Conservation (phyloP, 176 grass and related monocot genomes). For the Canna indica region DNA sequence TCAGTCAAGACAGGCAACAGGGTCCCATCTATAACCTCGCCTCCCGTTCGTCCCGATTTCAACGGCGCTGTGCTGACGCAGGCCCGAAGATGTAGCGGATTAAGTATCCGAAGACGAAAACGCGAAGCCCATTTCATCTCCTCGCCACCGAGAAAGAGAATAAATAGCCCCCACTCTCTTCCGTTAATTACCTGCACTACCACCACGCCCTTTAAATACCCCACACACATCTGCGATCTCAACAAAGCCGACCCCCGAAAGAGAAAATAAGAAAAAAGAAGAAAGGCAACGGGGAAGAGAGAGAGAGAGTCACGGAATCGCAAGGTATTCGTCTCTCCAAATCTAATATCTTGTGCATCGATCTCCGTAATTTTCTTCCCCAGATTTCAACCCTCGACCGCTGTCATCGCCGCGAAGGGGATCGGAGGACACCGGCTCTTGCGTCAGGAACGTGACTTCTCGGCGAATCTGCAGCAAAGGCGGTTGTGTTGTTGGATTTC, state of each 20-base stretch:
- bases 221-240: not conserved
- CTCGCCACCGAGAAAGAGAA: not conserved
- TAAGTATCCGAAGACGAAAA: not conserved
- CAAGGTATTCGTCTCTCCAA: slow-evolving; percentile 8
- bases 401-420: not conserved
- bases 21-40: too few relatives aligned
- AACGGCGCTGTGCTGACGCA: too few relatives aligned
- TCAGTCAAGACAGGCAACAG: too few relatives aligned
- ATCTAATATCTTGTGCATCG: not conserved
- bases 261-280: not conserved
- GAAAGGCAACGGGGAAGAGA: not conserved
- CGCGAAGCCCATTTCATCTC: not conserved
- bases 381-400: not conserved
- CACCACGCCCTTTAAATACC: not conserved
- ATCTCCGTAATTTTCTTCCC: not conserved
- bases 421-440: not conserved
- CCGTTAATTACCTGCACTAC: not conserved
- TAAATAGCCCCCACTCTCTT: not conserved
- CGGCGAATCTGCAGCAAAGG: not conserved
- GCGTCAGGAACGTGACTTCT: not conserved
- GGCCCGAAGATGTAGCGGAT: not conserved
- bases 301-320: slow-evolving; percentile 9
- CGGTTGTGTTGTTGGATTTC: not conserved
- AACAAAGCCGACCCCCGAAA: not conserved
- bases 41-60: too few relatives aligned